phyloP scores from a whole-genome alignment of 345 rosid genomes.

The Populus tremula region DNA sequence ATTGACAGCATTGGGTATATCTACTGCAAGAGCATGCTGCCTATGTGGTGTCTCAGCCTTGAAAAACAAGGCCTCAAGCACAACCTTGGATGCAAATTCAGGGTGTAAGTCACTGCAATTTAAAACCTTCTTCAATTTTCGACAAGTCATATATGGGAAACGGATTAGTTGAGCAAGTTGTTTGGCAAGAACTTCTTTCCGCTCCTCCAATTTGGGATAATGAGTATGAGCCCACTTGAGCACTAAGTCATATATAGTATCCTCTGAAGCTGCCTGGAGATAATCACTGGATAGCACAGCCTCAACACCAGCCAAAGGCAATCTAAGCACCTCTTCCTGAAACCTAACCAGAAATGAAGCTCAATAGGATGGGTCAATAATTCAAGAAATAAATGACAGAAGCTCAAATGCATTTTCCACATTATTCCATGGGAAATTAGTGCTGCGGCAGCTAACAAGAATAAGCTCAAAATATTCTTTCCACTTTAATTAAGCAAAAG shows the following conservation, averaged over 20 bases:
- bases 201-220: constrained; percentile 60
- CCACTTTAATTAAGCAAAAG: not conserved
- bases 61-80: constrained; percentile 75
- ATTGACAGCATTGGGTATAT: constrained; percentile 31
- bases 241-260: constrained; percentile 62
- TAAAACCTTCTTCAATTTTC: constrained; percentile 65
- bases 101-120: constrained; percentile 62
- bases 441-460: constrained; percentile 3
- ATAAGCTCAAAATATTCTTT: not conserved
- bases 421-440: not conserved
- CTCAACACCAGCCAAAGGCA: constrained; percentile 78
- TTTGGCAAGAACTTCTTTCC: constrained; percentile 51
- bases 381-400: constrained; percentile 2
- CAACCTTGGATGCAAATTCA: constrained; percentile 53
- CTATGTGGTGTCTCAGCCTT: constrained; percentile 58
- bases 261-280: constrained; percentile 68
- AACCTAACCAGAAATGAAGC: constrained; percentile 35
- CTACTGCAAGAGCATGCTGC: constrained; percentile 46
- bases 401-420: not conserved
- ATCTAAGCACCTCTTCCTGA: constrained; percentile 61
- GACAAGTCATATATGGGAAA: constrained; percentile 74
- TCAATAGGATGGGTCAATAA: not conserved
- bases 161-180: constrained; percentile 61
- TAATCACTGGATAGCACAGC: constrained; percentile 70
- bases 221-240: constrained; percentile 70